These are phyloP conservation scores for Colletotrichum higginsianum DNA, from an alignment of 2,329 filamentous ascomycete species.

Conservation along the genomic window DNA sequence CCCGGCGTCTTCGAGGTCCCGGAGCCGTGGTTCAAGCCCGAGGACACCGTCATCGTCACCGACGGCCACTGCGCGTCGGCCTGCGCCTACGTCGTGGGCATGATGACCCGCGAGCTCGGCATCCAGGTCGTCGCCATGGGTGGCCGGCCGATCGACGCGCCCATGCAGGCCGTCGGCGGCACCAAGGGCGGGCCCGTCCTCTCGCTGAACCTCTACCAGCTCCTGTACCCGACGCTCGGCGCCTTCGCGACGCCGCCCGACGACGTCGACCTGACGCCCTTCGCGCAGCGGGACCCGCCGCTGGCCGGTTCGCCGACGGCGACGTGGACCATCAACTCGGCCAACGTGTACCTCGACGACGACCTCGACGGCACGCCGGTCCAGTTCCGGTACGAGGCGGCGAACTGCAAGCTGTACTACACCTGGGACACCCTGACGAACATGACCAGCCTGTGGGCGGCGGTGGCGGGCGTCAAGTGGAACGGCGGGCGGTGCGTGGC, in stretches of 20 bases:
- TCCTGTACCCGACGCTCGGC: background rate
- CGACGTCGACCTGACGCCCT: constrained; percentile 33
- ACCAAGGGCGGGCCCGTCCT: constrained; percentile 68
- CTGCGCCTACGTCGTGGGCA: constrained; percentile 46
- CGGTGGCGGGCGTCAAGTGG: constrained; percentile 52
- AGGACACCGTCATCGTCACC: constrained; percentile 45
- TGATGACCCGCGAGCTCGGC: constrained; percentile 66
- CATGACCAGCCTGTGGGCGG: constrained; percentile 67
- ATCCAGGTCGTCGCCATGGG: constrained; percentile 72
- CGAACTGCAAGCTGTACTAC: constrained; percentile 74
- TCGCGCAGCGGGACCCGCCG: constrained; percentile 15
- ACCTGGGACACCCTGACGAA: constrained; percentile 67
- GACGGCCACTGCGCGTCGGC: constrained; percentile 46
- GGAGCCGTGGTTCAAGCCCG: constrained; percentile 51
- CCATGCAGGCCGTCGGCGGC: constrained; percentile 77
- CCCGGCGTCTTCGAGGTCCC: constrained; percentile 22
- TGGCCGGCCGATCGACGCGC: constrained; percentile 66
- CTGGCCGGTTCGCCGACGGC: constrained; percentile 20
- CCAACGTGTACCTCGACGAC: constrained; percentile 45
- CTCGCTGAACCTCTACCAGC: constrained; percentile 21
- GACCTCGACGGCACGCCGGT: constrained; percentile 55
- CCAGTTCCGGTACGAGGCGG: constrained; percentile 74
- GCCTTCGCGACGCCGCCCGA: constrained; percentile 4
- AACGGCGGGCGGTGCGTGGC: constrained; percentile 36
- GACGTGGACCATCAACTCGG: constrained; percentile 40